Base-by-base conservation (phyloP, 179 eudicot genomes). In the Nepenthes alata region DNA sequence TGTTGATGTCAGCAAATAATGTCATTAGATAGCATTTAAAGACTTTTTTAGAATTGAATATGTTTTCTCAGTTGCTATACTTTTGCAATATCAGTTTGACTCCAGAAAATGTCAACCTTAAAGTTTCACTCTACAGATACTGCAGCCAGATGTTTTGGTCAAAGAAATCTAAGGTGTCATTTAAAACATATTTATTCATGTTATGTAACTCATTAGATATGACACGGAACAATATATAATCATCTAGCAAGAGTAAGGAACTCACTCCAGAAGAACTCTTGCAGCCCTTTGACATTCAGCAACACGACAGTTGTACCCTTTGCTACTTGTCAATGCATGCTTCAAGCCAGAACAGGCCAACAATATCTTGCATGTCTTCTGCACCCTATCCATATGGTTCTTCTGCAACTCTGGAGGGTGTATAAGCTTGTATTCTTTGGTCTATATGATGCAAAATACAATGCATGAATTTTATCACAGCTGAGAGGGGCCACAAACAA, bases 251-350 rank as follows among this genome's bases (percentile, higher is more conserved):
- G 60, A 35, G 6, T 16, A 50, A 48, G 58, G 67, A 58, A 38
- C 85, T 83, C 74, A 90, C 99, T 73, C 64, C 62, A 94, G 73
- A 64, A 94, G 89, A 76, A 82, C 47, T 75, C 72, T 79, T 60
- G 99, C 97, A 70, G 96, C 97, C 65, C 84, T 95, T 47, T 71
- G 80, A 71, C 99, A 94, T 77, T 94, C 99, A 51, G 85, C 72
- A 68, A 94, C 97, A 51, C 99, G 82, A 55, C 72, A 72, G 62
- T 94, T 94, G 55, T 87, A 94, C 38, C 96, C 97, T 16, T 74
- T 74, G 74, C 74, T 83, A 79, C 77, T 77, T 72, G 85, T 82
- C 79, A 94, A 88, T 55, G 89, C 84, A 65, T 80, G 87, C 83
- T 87, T 94, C 73, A 94, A 76, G 67, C 99, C 97, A 34, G 99